Conservation (phyloP, 495 filamentous ascomycete species). For the Neurospora discreta region DNA sequence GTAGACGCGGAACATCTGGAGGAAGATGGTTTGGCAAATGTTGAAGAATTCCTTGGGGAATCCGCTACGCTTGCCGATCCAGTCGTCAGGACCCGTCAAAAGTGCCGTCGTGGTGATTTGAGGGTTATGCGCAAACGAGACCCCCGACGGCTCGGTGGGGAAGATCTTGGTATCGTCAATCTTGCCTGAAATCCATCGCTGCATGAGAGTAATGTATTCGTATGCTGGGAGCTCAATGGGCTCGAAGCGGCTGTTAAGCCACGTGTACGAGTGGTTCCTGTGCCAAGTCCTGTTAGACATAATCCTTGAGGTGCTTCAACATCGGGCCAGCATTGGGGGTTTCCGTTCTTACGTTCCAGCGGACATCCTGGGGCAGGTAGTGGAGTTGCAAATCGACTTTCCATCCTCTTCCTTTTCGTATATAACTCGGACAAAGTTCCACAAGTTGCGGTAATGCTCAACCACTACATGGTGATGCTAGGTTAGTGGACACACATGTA, state of each 20-base stretch:
- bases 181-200: conserved; percentile 89
- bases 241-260: conserved; percentile 59
- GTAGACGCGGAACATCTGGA: conserved; percentile 96
- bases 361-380: conserved; percentile 81
- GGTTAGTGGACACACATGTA: background rate
- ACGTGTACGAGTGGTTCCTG: conserved; percentile 81
- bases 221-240: conserved; percentile 62
- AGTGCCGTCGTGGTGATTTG: conserved; percentile 50
- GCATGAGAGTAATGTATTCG: conserved; percentile 84
- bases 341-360: conserved; percentile 60
- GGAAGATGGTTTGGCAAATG: conserved; percentile 82
- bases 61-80: conserved; percentile 78
- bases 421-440: conserved; percentile 72
- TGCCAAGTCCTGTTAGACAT: conserved; percentile 2
- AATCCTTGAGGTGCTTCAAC: conserved; percentile 4
- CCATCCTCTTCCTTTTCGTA: conserved; percentile 66
- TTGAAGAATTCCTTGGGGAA: conserved; percentile 79
- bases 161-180: conserved; percentile 79
- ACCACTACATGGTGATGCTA: conserved; percentile 47
- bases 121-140: conserved; percentile 44
- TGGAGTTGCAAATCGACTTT: conserved; percentile 66
- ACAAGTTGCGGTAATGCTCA: conserved; percentile 79
- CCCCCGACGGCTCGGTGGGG: conserved; percentile 57
- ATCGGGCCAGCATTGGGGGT: conserved; percentile 13
- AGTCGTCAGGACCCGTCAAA: conserved; percentile 49